Percentiles rank a stretch among this genome's conserved stretches.
These are phyloP conservation scores for Rhizoclosmatium globosum DNA, from an alignment of 192 early-diverging fungal genomes.

Conservation along the genomic window DNA sequence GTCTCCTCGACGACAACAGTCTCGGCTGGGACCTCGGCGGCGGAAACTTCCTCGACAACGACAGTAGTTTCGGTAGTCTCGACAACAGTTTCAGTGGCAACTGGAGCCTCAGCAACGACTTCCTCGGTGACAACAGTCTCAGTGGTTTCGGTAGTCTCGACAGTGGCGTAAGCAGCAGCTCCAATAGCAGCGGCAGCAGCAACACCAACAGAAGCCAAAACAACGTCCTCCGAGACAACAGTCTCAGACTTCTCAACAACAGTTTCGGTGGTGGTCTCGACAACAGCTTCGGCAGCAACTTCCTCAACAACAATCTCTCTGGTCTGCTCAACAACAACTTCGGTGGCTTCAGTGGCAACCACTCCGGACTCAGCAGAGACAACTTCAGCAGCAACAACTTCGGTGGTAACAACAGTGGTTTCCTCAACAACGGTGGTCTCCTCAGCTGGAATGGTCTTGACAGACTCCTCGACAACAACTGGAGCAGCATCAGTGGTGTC, in stretches of 20 bases:
- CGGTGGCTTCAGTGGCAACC: background rate
- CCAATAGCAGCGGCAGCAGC: too few species aligned
- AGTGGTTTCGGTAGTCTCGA: background rate
- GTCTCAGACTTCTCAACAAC: background rate
- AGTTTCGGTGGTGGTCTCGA: background rate
- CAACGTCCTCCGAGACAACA: background rate
- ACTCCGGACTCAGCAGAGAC: slow-evolving; percentile 9
- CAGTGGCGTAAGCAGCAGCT: too few species aligned
- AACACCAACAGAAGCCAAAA: background rate
- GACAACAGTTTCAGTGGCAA: background rate
- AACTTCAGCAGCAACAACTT: background rate
- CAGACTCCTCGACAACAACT: background rate
- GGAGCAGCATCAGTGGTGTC: too few species aligned
- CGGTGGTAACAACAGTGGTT: background rate
- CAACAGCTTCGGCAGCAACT: background rate
- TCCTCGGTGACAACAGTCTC: background rate
- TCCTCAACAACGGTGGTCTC: background rate
- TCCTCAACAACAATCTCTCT: background rate
- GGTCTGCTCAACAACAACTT: background rate
- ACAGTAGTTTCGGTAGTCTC: background rate
- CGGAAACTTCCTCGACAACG: background rate
- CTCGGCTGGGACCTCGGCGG: background rate
- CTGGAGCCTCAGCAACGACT: background rate
- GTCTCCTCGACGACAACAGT: background rate
- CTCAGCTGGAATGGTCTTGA: background rate